phyloP scores from a whole-genome alignment of 208 protist genomes.

The Leishmania guyanensis region DNA sequence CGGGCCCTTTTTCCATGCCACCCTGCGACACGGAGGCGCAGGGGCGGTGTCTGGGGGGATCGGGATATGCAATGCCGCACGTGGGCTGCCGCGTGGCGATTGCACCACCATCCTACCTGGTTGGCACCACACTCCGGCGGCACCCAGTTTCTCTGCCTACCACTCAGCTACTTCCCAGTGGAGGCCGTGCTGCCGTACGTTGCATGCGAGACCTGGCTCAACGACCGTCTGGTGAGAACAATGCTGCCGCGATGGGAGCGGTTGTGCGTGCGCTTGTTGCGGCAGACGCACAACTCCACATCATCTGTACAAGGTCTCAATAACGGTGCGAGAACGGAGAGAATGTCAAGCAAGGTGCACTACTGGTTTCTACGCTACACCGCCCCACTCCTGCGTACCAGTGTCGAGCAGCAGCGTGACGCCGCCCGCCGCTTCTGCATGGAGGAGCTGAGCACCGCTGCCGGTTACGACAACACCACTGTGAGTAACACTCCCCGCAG shows the following conservation, averaged over 20 bases:
- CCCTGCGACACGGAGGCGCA: background rate
- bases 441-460: slow-evolving; percentile 13
- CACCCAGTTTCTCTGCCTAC: slow-evolving; percentile 44
- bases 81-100: slow-evolving; percentile 31
- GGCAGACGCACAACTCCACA: too few relatives aligned
- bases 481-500: background rate
- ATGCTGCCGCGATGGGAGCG: slow-evolving; percentile 21
- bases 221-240: slow-evolving; percentile 21
- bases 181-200: slow-evolving; percentile 54
- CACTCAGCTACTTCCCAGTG: slow-evolving; percentile 72
- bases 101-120: slow-evolving; percentile 44
- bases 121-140: slow-evolving; percentile 22
- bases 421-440: slow-evolving; percentile 23
- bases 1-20: slow-evolving; percentile 20
- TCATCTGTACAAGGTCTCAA: background rate
- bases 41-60: background rate
- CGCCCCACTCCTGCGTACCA: slow-evolving; percentile 9
- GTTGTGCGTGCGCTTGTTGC: slow-evolving; percentile 4
- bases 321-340: background rate
- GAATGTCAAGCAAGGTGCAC: slow-evolving; percentile 15
- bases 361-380: slow-evolving; percentile 39
- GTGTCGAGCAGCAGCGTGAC: slow-evolving; percentile 9
- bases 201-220: slow-evolving; percentile 52
- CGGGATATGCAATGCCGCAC: background rate
- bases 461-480: background rate